phyloP scores from a whole-genome alignment of 1,284 basidiomycete genomes.

The Dichomitus squalens region DNA sequence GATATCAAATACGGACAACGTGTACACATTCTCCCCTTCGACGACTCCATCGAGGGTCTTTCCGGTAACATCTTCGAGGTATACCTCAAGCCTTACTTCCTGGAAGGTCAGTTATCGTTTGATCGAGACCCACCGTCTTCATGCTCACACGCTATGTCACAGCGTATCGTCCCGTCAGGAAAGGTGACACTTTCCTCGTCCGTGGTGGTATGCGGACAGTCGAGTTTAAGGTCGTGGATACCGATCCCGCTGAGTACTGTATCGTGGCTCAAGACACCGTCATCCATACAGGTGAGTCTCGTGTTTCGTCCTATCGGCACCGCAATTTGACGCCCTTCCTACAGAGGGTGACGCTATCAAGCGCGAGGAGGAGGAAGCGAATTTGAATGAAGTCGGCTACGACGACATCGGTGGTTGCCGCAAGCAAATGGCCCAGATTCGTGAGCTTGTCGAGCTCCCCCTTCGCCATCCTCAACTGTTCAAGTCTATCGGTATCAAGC shows the following conservation, averaged over 20 bases:
- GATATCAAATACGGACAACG: constrained; percentile 99
- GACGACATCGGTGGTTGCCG: constrained; percentile 99
- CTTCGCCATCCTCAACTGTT: constrained; percentile 98
- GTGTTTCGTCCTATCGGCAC: constrained; percentile 3
- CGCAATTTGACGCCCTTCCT: constrained; percentile 14
- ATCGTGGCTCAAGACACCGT: constrained; percentile 98
- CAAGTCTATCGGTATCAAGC: constrained; percentile 99
- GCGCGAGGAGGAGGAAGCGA: constrained; percentile 98
- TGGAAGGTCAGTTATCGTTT: constrained; percentile 70
- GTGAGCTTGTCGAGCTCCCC: constrained; percentile 97
- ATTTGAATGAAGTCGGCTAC: constrained; percentile 96
- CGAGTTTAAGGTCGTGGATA: constrained; percentile 98
- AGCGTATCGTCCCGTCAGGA: constrained; percentile 93
- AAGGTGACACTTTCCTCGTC: constrained; percentile 98
- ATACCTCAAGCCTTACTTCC: constrained; percentile 98
- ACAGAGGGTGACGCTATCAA: constrained; percentile 97
- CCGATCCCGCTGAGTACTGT: constrained; percentile 94
- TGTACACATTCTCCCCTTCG: constrained; percentile 96
- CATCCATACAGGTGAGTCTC: constrained; percentile 78
- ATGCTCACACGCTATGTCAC: constrained; percentile 15
- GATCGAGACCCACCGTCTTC: neutral
- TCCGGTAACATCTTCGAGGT: constrained; percentile 99
- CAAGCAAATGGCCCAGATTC: constrained; percentile 99
- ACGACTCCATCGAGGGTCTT: constrained; percentile 97
- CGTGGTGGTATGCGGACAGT: constrained; percentile 97